These are phyloP conservation scores for Phytophthora podocarpi DNA, from an alignment of 352 stramenopile species.

Conservation along the genomic window DNA sequence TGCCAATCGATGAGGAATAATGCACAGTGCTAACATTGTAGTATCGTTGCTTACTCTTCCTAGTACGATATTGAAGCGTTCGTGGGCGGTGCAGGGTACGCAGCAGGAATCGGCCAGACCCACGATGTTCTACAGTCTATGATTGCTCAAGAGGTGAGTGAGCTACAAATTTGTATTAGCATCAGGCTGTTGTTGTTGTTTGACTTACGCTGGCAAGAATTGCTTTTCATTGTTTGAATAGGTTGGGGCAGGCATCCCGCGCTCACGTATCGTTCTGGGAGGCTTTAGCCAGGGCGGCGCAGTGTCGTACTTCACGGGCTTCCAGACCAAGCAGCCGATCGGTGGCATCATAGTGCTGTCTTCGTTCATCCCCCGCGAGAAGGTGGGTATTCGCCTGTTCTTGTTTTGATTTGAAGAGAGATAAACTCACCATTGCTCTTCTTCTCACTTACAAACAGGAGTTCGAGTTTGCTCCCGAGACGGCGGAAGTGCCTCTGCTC, in stretches of 20 bases:
- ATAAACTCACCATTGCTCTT: no score
- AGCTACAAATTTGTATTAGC: neutral
- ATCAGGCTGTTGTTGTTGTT: neutral
- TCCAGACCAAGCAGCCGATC: conserved; percentile 61
- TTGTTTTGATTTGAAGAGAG: no score
- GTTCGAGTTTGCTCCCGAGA: conserved; percentile 52
- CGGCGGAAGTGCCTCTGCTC: conserved; percentile 56
- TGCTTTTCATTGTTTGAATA: neutral
- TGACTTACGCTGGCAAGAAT: neutral
- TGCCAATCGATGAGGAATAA: neutral
- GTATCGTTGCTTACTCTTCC: no score
- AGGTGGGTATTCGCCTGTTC: conserved; percentile 15
- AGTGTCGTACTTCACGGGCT: conserved; percentile 83
- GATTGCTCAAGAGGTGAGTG: conserved; percentile 14
- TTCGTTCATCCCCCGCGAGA: conserved; percentile 68
- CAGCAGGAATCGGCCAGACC: conserved; percentile 12
- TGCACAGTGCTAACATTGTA: neutral
- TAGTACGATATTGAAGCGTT: conserved; percentile 95
- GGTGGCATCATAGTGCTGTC: conserved; percentile 77
- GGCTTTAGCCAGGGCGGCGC: conserved; percentile 96
- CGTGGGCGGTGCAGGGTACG: conserved; percentile 66
- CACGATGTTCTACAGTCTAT: conserved; percentile 10
- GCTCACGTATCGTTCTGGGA: conserved; percentile 90
- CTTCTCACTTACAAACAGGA: no score
- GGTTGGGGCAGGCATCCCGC: conserved; percentile 68